Evolutionary conservation across 345 rosid genomes (phyloP), one percentile per base, ranked within the genome.

Genomic region (Durio zibethinus): DNA sequence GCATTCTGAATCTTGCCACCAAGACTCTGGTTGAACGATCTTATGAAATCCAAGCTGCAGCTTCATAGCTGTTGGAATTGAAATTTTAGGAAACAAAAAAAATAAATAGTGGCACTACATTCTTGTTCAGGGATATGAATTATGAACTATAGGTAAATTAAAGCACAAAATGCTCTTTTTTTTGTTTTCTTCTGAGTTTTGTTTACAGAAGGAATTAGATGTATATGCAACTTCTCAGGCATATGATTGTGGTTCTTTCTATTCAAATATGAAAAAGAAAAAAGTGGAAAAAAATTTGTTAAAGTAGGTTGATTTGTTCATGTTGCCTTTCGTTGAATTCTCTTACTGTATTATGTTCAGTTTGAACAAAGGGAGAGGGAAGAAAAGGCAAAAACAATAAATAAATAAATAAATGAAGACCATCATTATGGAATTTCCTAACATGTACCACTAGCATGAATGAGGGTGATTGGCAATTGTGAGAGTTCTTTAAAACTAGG

Each of bases 71-170:
- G 47, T 31, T 56, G 42, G 65, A 65, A 42, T 23, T 57, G 48
- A 67, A 73, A 53, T 35, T 35, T 73, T 21, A 14, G 64, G 64
- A 5, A 50, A 48, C 64, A 38, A 6, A 23, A 56, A 15, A 65
- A 27, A 21, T 45, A 45, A 14, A 54, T 25, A 45, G 52, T 56
- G 33, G 60, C 38, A n/a, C 64, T 54, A 67, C 73, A 75, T 56
- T 78, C 48, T 82, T 75, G 53, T 54, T 23, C 40, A 20, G 76
- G 78, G 50, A 29, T 20, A 50, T 50, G 63, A 53, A 43, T 25
- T 12, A 36, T 64, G 63, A 48, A 76, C 48, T 21, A 64, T 7
- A 50, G 0, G 2, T 35, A n/a, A 50, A 50, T 50, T 21, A 10
- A 23, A 36, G 35, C 25, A 54, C 50, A 36, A 23, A 23, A 52